Evolutionary conservation across 192 early-diverging fungal genomes (phyloP).

Genomic region (Martensiomyces pterosporus): DNA sequence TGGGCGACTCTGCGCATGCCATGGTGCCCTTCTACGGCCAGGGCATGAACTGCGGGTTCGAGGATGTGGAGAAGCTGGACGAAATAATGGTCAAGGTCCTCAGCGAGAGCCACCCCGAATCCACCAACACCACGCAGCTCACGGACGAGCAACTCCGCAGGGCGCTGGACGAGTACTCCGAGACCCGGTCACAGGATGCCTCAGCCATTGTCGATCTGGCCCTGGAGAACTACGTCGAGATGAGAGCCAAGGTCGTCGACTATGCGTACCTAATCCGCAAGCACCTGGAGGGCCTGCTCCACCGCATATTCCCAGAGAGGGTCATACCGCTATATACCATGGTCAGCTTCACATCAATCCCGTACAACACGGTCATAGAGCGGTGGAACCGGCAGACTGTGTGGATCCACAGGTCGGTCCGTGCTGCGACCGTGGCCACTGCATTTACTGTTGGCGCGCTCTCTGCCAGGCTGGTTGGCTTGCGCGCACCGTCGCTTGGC

Average conservation of each 20-base stretch:
- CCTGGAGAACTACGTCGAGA: conserved; percentile 91
- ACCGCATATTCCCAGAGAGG: conserved; percentile 61
- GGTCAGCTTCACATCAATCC: conserved; percentile 88
- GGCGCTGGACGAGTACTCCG: conserved; percentile 74
- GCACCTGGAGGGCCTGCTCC: conserved; percentile 70
- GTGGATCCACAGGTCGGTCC: conserved; percentile 32
- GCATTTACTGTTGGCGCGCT: conserved; percentile 7
- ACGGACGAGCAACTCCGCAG: conserved; percentile 42
- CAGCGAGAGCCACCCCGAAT: conserved; percentile 41
- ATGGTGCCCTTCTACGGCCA: conserved; percentile 99
- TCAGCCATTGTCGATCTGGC: conserved; percentile 91
- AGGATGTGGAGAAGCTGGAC: conserved; percentile 76
- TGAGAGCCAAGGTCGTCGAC: conserved; percentile 79
- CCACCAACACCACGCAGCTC: conserved; percentile 25
- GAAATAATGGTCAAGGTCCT: conserved; percentile 51
- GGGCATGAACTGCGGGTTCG: conserved; percentile 99
- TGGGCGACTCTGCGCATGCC: conserved; percentile 95
- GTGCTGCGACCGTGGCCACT: conserved; percentile 1
- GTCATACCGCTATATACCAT: conserved; percentile 94
- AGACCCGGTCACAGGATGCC: conserved; percentile 65
- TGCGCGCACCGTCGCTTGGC: conserved; percentile 4
- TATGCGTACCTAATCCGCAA: conserved; percentile 73
- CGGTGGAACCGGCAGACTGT: conserved; percentile 34
- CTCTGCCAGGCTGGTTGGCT: conserved; percentile 17
- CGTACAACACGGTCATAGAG: conserved; percentile 67